Conservation (phyloP, 2,329 filamentous ascomycete species). For the Neophaeococcomyces aloes region DNA sequence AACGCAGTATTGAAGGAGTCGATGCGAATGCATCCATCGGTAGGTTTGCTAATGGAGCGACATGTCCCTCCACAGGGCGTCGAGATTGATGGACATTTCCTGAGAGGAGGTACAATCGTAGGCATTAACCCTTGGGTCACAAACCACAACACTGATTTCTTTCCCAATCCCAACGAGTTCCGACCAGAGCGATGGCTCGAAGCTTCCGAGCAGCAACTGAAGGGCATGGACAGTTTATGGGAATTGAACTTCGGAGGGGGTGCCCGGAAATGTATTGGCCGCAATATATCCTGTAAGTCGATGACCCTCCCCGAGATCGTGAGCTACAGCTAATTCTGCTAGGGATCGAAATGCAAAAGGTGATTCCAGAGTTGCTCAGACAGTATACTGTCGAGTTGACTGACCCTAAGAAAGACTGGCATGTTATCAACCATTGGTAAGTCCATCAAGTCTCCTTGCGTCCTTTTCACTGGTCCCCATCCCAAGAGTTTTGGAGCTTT, state of each 20-base stretch:
- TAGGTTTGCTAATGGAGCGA: conserved; percentile 22
- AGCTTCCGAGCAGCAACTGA: conserved; percentile 19
- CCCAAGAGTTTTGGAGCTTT: background rate
- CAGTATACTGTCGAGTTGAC: conserved; percentile 14
- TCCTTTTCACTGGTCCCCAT: background rate
- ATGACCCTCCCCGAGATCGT: no score
- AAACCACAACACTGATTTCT: conserved; percentile 33
- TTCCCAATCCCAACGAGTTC: conserved; percentile 32
- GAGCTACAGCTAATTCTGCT: background rate
- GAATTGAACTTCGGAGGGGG: conserved; percentile 39
- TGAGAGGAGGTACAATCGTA: conserved; percentile 15
- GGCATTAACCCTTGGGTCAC: conserved; percentile 32
- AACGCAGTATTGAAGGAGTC: conserved; percentile 40
- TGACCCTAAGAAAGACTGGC: conserved; percentile 17
- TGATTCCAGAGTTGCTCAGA: conserved; percentile 19
- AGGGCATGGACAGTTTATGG: conserved; percentile 23
- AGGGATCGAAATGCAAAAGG: conserved; percentile 20
- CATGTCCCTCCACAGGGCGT: conserved; percentile 18
- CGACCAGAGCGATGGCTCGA: conserved; percentile 39
- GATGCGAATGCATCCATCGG: conserved; percentile 20
- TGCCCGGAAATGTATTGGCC: conserved; percentile 32
- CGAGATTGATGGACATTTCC: conserved; percentile 12
- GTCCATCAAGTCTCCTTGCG: background rate
- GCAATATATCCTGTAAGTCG: conserved; percentile 16
- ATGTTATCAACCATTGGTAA: conserved; percentile 18